These are phyloP conservation scores for Cytospora leucostoma DNA, from an alignment of 2,329 filamentous ascomycete genomes.

Conservation along the genomic window DNA sequence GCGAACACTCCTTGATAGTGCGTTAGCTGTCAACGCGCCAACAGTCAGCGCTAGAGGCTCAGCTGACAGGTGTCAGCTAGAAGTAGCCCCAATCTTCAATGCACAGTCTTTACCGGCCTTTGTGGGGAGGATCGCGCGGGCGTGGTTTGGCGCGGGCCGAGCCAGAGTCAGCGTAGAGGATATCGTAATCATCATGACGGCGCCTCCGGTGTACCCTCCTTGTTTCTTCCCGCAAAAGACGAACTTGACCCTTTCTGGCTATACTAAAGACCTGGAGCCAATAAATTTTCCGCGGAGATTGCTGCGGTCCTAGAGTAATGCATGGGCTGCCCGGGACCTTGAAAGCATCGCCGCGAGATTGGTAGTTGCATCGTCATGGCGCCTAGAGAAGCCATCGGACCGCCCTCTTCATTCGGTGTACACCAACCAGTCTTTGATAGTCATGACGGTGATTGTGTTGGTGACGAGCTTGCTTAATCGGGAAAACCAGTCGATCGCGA, in stretches of 20 bases:
- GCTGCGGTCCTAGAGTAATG: background rate
- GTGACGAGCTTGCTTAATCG: background rate
- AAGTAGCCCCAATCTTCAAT: constrained; percentile 5
- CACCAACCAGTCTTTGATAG: background rate
- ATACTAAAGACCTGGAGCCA: background rate
- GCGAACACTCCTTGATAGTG: background rate
- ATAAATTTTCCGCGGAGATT: background rate
- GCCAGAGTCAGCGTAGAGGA: background rate
- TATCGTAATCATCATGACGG: constrained; percentile 6
- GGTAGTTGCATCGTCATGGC: background rate
- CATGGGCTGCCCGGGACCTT: background rate
- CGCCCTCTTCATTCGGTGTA: background rate
- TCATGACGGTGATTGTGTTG: background rate
- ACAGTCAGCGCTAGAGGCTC: constrained; percentile 17
- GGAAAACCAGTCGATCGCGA: background rate
- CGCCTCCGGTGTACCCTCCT: background rate
- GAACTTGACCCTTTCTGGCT: background rate
- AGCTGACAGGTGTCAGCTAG: constrained; percentile 22
- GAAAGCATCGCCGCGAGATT: background rate
- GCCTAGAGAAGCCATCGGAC: background rate
- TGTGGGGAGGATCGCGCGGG: constrained; percentile 12
- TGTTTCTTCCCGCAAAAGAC: background rate
- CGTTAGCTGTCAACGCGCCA: background rate
- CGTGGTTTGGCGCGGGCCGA: background rate
- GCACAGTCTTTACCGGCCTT: background rate